These are phyloP conservation scores for Monsonia emarginata DNA, from an alignment of 441 rosid genomes.

Conservation along the genomic window DNA sequence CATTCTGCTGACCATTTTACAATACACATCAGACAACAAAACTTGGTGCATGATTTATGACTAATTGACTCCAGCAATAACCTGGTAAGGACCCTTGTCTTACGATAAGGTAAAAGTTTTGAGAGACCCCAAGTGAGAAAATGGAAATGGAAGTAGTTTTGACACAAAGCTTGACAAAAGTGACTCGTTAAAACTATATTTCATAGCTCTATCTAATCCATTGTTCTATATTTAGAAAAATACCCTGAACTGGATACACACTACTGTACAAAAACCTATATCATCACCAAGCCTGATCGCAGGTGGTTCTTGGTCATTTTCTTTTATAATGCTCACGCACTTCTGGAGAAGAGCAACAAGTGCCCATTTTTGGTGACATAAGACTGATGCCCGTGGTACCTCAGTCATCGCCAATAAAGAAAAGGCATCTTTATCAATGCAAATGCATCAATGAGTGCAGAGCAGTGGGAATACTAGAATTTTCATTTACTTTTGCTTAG, in stretches of 20 bases:
- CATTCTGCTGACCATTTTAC: conserved; percentile 35
- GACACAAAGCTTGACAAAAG: too few relatives aligned
- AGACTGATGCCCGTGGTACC: too few relatives aligned
- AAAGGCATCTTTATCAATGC: not conserved
- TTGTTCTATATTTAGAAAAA: not conserved
- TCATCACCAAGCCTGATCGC: not conserved
- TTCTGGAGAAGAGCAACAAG: too few relatives aligned
- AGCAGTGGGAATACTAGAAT: not conserved
- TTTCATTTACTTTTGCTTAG: not conserved
- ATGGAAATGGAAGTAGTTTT: not conserved
- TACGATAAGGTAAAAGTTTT: not conserved
- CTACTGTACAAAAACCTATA: not conserved
- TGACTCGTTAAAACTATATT: not conserved
- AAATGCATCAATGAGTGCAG: not conserved
- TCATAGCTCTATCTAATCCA: not conserved
- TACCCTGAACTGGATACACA: too few relatives aligned
- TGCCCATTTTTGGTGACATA: too few relatives aligned
- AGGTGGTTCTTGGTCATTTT: not conserved
- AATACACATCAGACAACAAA: not conserved
- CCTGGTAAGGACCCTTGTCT: not conserved
- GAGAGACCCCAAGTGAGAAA: not conserved
- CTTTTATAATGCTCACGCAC: too few relatives aligned
- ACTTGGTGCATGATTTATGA: not conserved
- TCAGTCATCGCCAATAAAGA: not conserved
- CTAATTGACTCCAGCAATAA: not conserved